Conservation (phyloP, 257 asterid species). For the Fraxinus americana region DNA sequence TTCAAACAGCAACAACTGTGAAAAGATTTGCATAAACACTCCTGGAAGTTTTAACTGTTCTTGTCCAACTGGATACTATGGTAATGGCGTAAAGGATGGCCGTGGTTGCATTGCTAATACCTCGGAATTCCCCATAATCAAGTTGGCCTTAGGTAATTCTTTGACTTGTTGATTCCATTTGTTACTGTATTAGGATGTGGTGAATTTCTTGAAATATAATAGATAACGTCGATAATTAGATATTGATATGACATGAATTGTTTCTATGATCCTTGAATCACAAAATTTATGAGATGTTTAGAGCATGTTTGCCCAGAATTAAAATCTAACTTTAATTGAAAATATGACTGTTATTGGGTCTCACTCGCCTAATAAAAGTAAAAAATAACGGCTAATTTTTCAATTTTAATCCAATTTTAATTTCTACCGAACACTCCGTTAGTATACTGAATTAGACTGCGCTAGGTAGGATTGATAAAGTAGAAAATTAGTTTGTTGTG, state of each 20-base stretch:
- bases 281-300: background rate
- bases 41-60: conserved; percentile 57
- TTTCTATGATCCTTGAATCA: background rate
- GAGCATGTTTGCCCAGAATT: no score
- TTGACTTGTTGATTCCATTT: background rate
- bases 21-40: conserved; percentile 34
- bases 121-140: conserved; percentile 52
- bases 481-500: background rate
- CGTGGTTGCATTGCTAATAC: conserved; percentile 45
- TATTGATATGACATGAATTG: background rate
- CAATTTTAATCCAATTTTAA: no score
- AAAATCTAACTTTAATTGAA: no score
- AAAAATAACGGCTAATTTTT: no score
- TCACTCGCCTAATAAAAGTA: no score
- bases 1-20: conserved; percentile 33
- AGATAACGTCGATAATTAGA: background rate
- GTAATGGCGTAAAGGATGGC: conserved; percentile 56
- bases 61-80: conserved; percentile 58
- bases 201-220: background rate
- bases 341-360: no score
- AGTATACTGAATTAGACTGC: background rate
- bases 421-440: no score
- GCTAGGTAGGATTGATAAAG: background rate
- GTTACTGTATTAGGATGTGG: background rate
- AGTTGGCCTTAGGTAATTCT: conserved; percentile 41